Base-by-base conservation (phyloP, 768 basidiomycete species). In the Amanita brunnescens region DNA sequence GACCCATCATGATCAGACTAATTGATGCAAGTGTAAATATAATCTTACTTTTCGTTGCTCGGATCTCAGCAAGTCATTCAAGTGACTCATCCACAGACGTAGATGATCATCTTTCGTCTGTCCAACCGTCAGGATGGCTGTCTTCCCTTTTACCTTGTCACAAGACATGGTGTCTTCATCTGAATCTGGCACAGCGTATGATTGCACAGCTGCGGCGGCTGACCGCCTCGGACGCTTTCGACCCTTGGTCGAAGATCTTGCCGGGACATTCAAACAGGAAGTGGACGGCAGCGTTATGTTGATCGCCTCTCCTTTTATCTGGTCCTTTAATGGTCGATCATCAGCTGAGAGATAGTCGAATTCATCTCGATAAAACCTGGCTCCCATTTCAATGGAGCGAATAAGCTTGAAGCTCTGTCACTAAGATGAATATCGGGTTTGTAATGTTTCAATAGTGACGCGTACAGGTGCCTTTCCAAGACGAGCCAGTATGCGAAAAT, bases 401-500 rank as follows among this genome's bases (percentile, higher is more conserved):
- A 76, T 83, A 10, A 88, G 60, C 51, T 67, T 71, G 58, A 55
- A 70, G 74, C 83, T 85, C 54, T 32, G 35, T 37, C 34, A 23
- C 14, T 20, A 13, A 24, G 14, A 26, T 26, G 24, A 48, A 35
- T 26, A 39, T 20, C 24, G 21, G 24, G n/a, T 3, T 35, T 13
- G 20, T 6, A 21, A 20, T 16, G 16, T 21, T 12, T 20, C 9
- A n/a, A 3, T 21, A n/a, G n/a, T 35, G n/a, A 47, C 33, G 64
- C 83, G 59, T 59, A 83, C 83, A 7, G 82, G 78, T 24, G 72
- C 66, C 53, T 73, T 73, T 16, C 85, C 85, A 14, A 90, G 66
- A 39, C 74, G 77, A 3, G 86, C 86, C 42, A 90, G 72, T n/a
- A 84, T 60, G 61, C 80, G 77, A 67, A 90, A 90, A 59, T 87